A percentile compares a stretch with the other conserved stretches of the same genome.
Conservation (phyloP, 306 rosid species). For the apple (Malus domestica) region DNA sequence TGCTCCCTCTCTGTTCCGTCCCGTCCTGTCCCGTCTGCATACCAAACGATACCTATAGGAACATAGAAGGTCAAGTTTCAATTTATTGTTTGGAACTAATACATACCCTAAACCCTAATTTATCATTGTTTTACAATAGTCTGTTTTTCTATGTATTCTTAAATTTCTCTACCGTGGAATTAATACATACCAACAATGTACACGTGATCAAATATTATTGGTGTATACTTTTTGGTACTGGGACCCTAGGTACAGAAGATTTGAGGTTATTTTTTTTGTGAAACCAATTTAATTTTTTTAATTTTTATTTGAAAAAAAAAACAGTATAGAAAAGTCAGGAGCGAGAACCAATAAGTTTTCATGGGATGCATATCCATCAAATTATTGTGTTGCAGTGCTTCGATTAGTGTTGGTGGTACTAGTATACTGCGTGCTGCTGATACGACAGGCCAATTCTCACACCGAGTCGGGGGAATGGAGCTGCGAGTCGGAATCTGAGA, state of each 20-base stretch:
- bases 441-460: constrained; percentile 54
- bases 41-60: too few relatives aligned
- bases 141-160: not conserved
- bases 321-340: too few relatives aligned
- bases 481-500: constrained; percentile 63
- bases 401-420: constrained; percentile 27
- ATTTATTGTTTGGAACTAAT: not conserved
- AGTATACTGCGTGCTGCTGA: constrained; percentile 13
- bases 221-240: too few relatives aligned
- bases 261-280: too few relatives aligned
- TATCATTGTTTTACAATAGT: not conserved
- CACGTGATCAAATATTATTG: too few relatives aligned
- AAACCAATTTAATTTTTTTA: too few relatives aligned
- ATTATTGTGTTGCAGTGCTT: constrained; percentile 26
- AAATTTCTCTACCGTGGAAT: not conserved
- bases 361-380: too few relatives aligned
- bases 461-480: constrained; percentile 77
- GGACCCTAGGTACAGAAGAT: too few relatives aligned
- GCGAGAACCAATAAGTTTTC: too few relatives aligned
- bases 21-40: too few relatives aligned
- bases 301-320: too few relatives aligned
- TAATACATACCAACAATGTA: not conserved
- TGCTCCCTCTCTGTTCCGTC: too few relatives aligned
- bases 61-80: not conserved
- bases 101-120: not conserved